A percentile compares a stretch with the other conserved stretches of the same genome.
phyloP scores from a whole-genome alignment of 2,329 filamentous ascomycete genomes.

The Sarocladium oryzae region DNA sequence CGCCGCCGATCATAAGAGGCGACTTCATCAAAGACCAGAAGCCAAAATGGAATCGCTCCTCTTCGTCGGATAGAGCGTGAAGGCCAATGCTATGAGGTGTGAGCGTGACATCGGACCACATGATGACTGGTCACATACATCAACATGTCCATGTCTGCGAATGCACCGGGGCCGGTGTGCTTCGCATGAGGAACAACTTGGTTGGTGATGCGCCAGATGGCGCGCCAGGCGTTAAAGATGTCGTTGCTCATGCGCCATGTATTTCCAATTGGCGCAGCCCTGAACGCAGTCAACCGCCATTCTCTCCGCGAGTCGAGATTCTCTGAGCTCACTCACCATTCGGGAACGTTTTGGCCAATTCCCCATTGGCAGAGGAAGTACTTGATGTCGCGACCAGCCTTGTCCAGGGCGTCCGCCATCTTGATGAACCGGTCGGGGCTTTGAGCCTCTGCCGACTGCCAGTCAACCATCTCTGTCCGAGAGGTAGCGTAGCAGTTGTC shows the following conservation, averaged over 20 bases:
- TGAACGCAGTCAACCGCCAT: slow-evolving; percentile 9
- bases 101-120: background rate
- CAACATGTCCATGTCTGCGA: slow-evolving; percentile 47
- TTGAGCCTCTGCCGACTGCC: slow-evolving; percentile 29
- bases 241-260: slow-evolving; percentile 48
- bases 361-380: slow-evolving; percentile 50
- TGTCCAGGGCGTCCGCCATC: slow-evolving; percentile 37
- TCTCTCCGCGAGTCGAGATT: background rate
- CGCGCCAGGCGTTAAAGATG: slow-evolving; percentile 44
- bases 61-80: slow-evolving; percentile 33
- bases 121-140: slow-evolving; percentile 25
- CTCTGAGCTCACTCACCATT: slow-evolving; percentile 25
- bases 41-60: slow-evolving; percentile 46
- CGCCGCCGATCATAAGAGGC: slow-evolving; percentile 40
- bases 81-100: slow-evolving; percentile 35
- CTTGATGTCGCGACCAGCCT: slow-evolving; percentile 33
- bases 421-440: slow-evolving; percentile 36
- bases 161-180: slow-evolving; percentile 38
- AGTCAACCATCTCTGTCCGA: slow-evolving; percentile 34
- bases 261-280: slow-evolving; percentile 37
- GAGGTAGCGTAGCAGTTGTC: slow-evolving; percentile 43
- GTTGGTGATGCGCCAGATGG: slow-evolving; percentile 45
- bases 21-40: slow-evolving; percentile 48
- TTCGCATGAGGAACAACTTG: slow-evolving; percentile 41
- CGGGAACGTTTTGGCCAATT: slow-evolving; percentile 37